Evolutionary conservation across 164 flowering plant genomes (phyloP).

Genomic region (Magnolia officinalis): DNA sequence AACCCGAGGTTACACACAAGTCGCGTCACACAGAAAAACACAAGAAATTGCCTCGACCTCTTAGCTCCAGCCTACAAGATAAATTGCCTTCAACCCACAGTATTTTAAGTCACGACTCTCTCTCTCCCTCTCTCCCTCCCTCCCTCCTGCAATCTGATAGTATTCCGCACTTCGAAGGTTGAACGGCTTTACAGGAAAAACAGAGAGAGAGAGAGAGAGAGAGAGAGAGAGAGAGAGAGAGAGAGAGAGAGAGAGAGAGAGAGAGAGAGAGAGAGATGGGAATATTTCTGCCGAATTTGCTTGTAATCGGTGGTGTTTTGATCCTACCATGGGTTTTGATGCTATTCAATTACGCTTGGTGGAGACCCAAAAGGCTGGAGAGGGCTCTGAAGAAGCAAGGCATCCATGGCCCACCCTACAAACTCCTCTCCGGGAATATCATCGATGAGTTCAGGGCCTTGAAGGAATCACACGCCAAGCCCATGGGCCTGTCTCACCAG

Average conservation of each 20-base stretch:
- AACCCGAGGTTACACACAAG: too few species aligned
- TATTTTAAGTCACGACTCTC: too few species aligned
- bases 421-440: not conserved
- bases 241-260: not conserved
- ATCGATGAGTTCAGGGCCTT: not conserved
- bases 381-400: constrained; percentile 9
- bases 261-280: constrained; percentile 10
- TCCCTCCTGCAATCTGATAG: too few species aligned
- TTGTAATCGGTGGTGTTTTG: not conserved
- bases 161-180: too few species aligned
- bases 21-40: too few species aligned
- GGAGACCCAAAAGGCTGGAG: constrained; percentile 2
- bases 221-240: too few species aligned
- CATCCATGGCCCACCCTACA: constrained; percentile 13
- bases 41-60: too few species aligned
- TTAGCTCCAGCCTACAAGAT: too few species aligned
- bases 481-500: constrained; percentile 12
- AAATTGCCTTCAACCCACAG: too few species aligned
- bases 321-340: not conserved
- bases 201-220: too few species aligned
- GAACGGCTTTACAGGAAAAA: too few species aligned
- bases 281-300: not conserved
- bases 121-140: too few species aligned
- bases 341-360: not conserved
- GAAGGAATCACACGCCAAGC: constrained; percentile 7